These are phyloP conservation scores for Vanrija humicola DNA, from an alignment of 1,284 basidiomycete genomes.

Conservation along the genomic window DNA sequence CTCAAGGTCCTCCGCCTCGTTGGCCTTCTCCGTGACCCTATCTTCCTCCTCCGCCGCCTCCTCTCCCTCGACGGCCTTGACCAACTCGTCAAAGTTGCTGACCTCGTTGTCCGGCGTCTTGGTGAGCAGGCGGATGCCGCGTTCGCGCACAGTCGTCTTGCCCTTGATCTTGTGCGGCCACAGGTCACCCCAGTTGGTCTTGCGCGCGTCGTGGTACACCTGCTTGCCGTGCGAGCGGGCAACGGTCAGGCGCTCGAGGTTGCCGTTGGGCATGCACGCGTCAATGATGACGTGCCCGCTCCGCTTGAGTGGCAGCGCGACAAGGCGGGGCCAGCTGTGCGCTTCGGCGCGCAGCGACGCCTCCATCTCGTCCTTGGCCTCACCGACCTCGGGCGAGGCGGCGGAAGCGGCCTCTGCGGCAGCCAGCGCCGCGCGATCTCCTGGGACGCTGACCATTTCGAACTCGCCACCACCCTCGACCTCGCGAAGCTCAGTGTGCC, in stretches of 20 bases:
- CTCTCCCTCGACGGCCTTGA: slow-evolving; percentile 9
- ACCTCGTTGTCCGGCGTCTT: slow-evolving; percentile 12
- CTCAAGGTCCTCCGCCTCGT: background rate
- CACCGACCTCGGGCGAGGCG: background rate
- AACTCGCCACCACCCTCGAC: slow-evolving; percentile 31
- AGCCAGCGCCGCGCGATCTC: background rate
- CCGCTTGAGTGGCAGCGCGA: slow-evolving; percentile 84
- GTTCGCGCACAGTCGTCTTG: slow-evolving; percentile 58
- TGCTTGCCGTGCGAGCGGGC: slow-evolving; percentile 92
- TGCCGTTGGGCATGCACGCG: slow-evolving; percentile 77
- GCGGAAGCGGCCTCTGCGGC: background rate
- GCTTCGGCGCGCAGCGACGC: slow-evolving; percentile 49
- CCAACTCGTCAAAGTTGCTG: background rate
- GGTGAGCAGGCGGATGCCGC: slow-evolving; percentile 38
- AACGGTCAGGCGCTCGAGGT: slow-evolving; percentile 85
- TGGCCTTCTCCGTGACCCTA: background rate
- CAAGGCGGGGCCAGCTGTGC: slow-evolving; percentile 82
- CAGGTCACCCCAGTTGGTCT: slow-evolving; percentile 87
- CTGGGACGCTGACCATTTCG: slow-evolving; percentile 22
- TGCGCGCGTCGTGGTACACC: slow-evolving; percentile 89
- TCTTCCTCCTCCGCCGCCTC: slow-evolving; percentile 6
- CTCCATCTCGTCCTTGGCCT: slow-evolving; percentile 14
- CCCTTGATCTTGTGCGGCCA: slow-evolving; percentile 85
- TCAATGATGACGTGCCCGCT: slow-evolving; percentile 92
- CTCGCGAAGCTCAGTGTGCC: slow-evolving; percentile 26